Evolutionary conservation across 352 stramenopile species (phyloP).

Genomic region (Poterioochromonas sp.): DNA sequence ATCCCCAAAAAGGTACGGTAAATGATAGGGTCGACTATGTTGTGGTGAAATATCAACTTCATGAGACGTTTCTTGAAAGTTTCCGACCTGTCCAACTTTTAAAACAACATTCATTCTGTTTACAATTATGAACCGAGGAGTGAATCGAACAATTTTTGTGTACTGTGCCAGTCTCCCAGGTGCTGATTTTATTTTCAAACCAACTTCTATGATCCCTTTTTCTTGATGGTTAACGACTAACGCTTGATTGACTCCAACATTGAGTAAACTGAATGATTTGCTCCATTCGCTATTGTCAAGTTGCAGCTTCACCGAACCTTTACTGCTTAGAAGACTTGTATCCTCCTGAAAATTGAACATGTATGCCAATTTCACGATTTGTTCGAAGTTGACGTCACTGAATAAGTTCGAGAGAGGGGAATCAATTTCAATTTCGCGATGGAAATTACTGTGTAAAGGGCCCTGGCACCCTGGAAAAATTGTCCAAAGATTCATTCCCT

Average conservation of each 20-base stretch:
- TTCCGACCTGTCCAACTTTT: constrained; percentile 57
- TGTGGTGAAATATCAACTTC: neutral
- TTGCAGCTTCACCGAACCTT: too few species aligned
- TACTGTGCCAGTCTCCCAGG: constrained; percentile 62
- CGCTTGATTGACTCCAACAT: too few species aligned
- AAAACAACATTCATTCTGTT: constrained; percentile 53
- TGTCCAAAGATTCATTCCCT: too few species aligned
- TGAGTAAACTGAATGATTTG: too few species aligned
- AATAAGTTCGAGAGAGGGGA: too few species aligned
- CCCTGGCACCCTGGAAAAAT: too few species aligned
- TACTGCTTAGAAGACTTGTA: too few species aligned
- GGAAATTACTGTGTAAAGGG: too few species aligned
- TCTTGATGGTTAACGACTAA: too few species aligned
- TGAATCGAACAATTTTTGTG: constrained; percentile 75
- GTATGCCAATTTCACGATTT: constrained; percentile 47
- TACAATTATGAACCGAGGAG: constrained; percentile 63
- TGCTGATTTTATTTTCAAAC: constrained; percentile 61
- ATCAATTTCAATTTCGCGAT: constrained; percentile 67
- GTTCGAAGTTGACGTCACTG: constrained; percentile 55
- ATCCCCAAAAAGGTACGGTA: constrained; percentile 35
- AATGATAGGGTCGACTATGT: constrained; percentile 46
- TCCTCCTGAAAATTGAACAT: too few species aligned
- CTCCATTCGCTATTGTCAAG: too few species aligned
- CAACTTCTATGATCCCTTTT: constrained; percentile 63
- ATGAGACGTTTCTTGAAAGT: constrained; percentile 38